Base-by-base conservation (phyloP, 257 asterid species). In the Solanum lycopersicoides region DNA sequence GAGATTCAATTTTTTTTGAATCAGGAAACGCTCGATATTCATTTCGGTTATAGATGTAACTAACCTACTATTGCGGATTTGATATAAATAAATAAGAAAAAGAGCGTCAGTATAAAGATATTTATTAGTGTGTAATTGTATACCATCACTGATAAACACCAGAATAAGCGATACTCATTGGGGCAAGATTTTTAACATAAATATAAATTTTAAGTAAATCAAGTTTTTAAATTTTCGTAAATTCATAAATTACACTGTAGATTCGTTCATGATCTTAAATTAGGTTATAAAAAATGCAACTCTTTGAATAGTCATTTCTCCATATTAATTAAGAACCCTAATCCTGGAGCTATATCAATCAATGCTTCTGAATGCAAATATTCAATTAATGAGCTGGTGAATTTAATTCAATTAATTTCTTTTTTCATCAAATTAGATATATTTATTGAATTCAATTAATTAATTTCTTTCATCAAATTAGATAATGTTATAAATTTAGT, bases 321-420 rank as follows among this genome's bases (percentile, higher is more conserved):
- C 56, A 80, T 76, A 66, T 87, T 69, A 83, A 87, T 87, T 85
- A 86, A 87, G 73, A 80, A 47, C 44, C 79, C 87, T 88, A 88
- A 90, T 90, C 34, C 91, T 90, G 88, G 72, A 82, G 89, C 84
- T 88, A 83, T 63, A 88, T 63, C 79, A 86, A 71, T 89, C 50
- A 88, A 88, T 88, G 90, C 91, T 32, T 10, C 65, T 42, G 14
- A n/a, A 82, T 86, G 84, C 71, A 84, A 88, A 71, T 34, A 71
- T 71, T 69, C 42, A 85, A 85, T 86, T 86, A 86, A 86, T 90
- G 90, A 83, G 83, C 1, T 76, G 84, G 84, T 86, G 87, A 68
- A 68, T 88, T 84, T 87, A 83, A 76, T 90, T 45, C 86, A 74
- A 86, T 79, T 34, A 72, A 73, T 4, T 69, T 79, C 65, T 23